These are phyloP conservation scores for Tetrahymena thermophila DNA, from an alignment of 73 alveolate genomes.

Conservation along the genomic window DNA sequence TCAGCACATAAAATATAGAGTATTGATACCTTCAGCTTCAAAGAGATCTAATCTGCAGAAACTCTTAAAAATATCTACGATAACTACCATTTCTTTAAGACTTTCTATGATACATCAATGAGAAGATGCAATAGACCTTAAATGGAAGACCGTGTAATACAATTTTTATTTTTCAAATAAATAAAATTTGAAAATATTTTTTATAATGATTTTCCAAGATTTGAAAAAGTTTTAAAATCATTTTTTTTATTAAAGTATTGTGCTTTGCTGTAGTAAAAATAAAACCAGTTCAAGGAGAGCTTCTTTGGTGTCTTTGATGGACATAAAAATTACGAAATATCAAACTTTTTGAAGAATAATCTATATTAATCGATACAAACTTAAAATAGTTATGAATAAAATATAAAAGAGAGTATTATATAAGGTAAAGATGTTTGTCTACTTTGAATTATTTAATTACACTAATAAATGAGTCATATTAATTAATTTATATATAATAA, in stretches of 20 bases:
- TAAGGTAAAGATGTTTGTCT: neutral
- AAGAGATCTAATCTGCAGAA: neutral
- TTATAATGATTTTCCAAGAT: neutral
- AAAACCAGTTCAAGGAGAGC: neutral
- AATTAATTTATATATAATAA: neutral
- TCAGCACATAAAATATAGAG: neutral
- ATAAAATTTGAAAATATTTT: neutral
- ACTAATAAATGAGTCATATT: neutral
- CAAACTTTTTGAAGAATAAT: neutral
- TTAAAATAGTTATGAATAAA: neutral
- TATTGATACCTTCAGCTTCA: neutral
- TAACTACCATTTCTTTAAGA: neutral
- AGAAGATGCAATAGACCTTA: constrained; percentile 12
- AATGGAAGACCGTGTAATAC: constrained; percentile 33
- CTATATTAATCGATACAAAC: neutral
- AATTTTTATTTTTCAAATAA: neutral
- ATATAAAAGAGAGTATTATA: neutral
- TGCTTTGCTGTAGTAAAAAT: neutral
- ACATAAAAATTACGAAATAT: neutral
- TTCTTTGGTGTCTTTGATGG: neutral
- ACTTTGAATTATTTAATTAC: neutral
- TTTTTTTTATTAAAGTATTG: neutral
- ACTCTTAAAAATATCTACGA: neutral
- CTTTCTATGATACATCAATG: constrained; percentile 1
- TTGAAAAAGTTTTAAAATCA: too few relatives aligned